These are phyloP conservation scores for Aspergillus intermedius DNA, from an alignment of 2,329 filamentous ascomycete species.

Conservation along the genomic window DNA sequence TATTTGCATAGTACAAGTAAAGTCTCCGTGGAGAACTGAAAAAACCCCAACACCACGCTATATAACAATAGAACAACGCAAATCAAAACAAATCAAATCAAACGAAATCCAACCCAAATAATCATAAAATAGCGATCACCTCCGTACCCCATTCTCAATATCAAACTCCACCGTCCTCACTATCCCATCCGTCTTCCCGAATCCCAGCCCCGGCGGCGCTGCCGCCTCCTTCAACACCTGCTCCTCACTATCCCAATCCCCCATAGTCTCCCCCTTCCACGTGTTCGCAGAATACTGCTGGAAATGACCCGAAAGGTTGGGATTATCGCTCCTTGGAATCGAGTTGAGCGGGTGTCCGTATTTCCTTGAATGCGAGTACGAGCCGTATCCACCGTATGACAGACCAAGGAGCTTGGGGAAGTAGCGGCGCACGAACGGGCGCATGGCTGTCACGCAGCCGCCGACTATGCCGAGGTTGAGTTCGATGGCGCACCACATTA, in stretches of 20 bases:
- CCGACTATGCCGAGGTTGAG: constrained; percentile 22
- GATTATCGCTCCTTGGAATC: constrained; percentile 13
- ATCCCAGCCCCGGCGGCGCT: neutral
- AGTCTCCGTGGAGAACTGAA: too few relatives aligned
- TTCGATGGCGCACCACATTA: constrained; percentile 25
- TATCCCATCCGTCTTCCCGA: constrained; percentile 15
- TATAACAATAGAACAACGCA: neutral
- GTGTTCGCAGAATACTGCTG: constrained; percentile 16
- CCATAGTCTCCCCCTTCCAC: constrained; percentile 5
- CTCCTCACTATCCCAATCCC: constrained; percentile 19
- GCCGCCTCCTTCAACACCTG: constrained; percentile 12
- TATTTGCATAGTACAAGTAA: too few relatives aligned
- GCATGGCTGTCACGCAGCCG: constrained; percentile 23
- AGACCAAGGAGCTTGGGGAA: constrained; percentile 20
- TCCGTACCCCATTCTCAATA: constrained; percentile 13
- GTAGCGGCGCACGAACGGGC: constrained; percentile 23
- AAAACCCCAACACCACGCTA: neutral
- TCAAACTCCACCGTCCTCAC: constrained; percentile 22
- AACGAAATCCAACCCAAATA: too few relatives aligned
- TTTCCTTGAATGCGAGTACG: constrained; percentile 12
- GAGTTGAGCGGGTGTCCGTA: constrained; percentile 18
- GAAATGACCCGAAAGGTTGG: constrained; percentile 11
- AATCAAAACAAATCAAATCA: neutral
- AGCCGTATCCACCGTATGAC: constrained; percentile 10
- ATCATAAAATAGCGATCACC: neutral